Evolutionary conservation across 768 basidiomycete species (phyloP), one percentile per base, ranked within the genome.

Genomic region (Roridomyces roridus): DNA sequence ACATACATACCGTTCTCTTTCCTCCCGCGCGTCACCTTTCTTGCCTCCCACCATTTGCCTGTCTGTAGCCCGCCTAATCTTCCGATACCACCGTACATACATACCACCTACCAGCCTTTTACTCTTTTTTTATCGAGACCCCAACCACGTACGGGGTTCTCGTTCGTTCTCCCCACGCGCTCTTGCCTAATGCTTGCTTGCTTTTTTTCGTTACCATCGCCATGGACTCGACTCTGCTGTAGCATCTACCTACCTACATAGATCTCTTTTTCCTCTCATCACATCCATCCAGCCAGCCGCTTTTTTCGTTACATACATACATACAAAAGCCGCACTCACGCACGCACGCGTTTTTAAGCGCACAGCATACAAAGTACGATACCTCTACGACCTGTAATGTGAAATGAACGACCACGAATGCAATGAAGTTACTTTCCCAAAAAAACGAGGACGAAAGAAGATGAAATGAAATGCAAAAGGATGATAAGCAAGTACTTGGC

Each of bases 61-160:
- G 54, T 57, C 55, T 67, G 60, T 64, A 62, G 58, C 60, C 51
- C 51, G 34, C 21, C 48, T 45, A 28, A 15, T 29, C 20, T 46
- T 57, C 55, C 40, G 46, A 58, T 59, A 53, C 57, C 57, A 55
- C 57, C 53, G 45, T 58, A 45, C 37, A 23, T 45, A 61, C 63
- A 53, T 51, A 60, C 50, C 61, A 59, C 47, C 59, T 46, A 49
- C 54, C 52, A 52, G 25, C 57, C 28, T 48, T 57, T 52, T 60
- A 48, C 60, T 62, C 21, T 31, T 48, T 59, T 63, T 63, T 68
- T 55, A 58, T 59, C 46, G 55, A 57, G 54, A 51, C 26, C 20
- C n/a, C 39, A 20, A 14, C 28, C 17, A 17, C 46, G 48, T n/a
- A n/a, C n/a, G n/a, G n/a, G n/a, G n/a, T 56, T 67, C 58, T 64